These are phyloP conservation scores for Mangifera indica DNA, from an alignment of 345 rosid species.

Conservation along the genomic window DNA sequence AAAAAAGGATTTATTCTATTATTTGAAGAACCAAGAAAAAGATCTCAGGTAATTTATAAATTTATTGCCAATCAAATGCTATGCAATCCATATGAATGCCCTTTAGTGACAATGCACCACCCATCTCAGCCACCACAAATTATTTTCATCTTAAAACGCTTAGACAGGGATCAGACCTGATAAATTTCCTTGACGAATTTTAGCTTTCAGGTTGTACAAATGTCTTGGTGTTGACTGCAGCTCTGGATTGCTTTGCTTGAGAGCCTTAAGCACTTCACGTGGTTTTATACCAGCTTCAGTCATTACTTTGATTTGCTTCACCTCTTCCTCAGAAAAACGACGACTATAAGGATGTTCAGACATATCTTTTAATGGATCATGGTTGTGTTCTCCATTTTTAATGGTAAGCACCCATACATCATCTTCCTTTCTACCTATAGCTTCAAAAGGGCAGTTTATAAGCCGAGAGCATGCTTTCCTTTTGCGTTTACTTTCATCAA, in stretches of 20 bases:
- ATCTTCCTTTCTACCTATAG: constrained; percentile 43
- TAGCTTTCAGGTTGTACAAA: constrained; percentile 51
- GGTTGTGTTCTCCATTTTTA: constrained; percentile 43
- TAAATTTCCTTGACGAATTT: constrained; percentile 45
- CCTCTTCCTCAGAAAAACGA: constrained; percentile 47
- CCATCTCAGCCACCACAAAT: neutral
- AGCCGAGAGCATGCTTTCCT: constrained; percentile 47
- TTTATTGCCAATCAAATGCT: constrained; percentile 7
- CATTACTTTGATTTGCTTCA: constrained; percentile 43
- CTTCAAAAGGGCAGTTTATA: constrained; percentile 52
- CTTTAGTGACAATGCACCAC: neutral
- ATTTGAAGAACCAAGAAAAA: neutral
- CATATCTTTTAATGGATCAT: constrained; percentile 44
- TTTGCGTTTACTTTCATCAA: constrained; percentile 48
- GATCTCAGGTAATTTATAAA: constrained; percentile 1
- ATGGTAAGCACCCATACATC: constrained; percentile 40
- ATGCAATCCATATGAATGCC: constrained; percentile 7
- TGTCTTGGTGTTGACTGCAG: constrained; percentile 52
- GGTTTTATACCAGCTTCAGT: constrained; percentile 52
- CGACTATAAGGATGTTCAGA: constrained; percentile 55
- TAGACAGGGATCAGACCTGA: constrained; percentile 22
- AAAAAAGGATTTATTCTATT: neutral
- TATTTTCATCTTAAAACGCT: constrained; percentile 3
- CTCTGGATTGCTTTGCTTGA: constrained; percentile 45
- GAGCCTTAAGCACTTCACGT: constrained; percentile 45